phyloP scores from a whole-genome alignment of 2,329 filamentous ascomycete species.

The Penicillium sclerotiorum region DNA sequence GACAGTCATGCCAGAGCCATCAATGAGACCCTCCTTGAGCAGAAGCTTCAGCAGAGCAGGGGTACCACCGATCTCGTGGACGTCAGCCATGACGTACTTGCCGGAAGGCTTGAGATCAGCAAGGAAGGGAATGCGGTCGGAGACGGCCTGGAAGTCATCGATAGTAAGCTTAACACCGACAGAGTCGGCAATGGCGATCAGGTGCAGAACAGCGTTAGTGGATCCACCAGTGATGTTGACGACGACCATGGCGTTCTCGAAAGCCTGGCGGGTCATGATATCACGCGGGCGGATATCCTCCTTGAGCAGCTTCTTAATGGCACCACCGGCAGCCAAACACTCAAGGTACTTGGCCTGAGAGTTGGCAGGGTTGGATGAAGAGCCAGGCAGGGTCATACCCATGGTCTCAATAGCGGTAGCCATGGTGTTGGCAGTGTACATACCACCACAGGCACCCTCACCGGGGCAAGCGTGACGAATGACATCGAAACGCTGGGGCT shows the following conservation, averaged over 20 bases:
- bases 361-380: constrained; percentile 77
- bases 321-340: constrained; percentile 70
- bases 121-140: constrained; percentile 76
- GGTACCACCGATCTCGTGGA: constrained; percentile 60
- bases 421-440: constrained; percentile 80
- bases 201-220: constrained; percentile 81
- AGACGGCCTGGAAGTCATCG: constrained; percentile 83
- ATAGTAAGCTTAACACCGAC: constrained; percentile 81
- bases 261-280: constrained; percentile 77
- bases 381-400: constrained; percentile 79
- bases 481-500: constrained; percentile 91
- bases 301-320: constrained; percentile 72
- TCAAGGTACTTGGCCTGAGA: constrained; percentile 71
- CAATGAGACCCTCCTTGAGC: constrained; percentile 60
- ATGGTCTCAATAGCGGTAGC: constrained; percentile 72
- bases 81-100: constrained; percentile 64
- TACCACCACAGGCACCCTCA: constrained; percentile 80
- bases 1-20: constrained; percentile 63
- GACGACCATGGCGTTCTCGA: constrained; percentile 83
- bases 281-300: constrained; percentile 78
- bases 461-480: constrained; percentile 89
- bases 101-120: constrained; percentile 80
- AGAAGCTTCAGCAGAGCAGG: constrained; percentile 61
- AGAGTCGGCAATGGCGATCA: constrained; percentile 81
- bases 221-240: constrained; percentile 82